Conservation (phyloP, 1,284 basidiomycete species). For the Kwoniella shivajii region DNA sequence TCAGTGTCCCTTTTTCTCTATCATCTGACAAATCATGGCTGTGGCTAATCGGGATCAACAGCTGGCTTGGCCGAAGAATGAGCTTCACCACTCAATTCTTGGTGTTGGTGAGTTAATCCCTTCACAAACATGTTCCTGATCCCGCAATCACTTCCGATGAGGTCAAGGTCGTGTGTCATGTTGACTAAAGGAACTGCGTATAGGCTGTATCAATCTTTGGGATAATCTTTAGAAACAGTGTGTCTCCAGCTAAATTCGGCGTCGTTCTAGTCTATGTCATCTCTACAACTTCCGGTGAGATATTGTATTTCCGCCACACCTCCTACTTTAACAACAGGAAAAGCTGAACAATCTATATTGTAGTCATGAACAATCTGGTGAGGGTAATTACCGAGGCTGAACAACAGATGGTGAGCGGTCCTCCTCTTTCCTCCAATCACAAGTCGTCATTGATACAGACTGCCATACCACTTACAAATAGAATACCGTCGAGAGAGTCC, state of each 20-base stretch:
- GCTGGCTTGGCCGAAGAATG: conserved; percentile 41
- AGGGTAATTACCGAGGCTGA: neutral
- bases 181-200: neutral
- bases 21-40: no score
- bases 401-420: conserved; percentile 1
- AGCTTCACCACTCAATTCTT: conserved; percentile 28
- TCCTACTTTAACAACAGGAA: no score
- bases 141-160: neutral
- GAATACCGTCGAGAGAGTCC: conserved; percentile 40
- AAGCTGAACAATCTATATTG: no score
- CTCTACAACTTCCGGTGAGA: conserved; percentile 3
- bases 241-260: conserved; percentile 41
- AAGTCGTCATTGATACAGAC: conserved; percentile 21
- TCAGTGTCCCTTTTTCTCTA: neutral
- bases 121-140: no score
- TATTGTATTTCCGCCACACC: no score
- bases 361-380: neutral
- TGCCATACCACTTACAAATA: no score
- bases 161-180: no score
- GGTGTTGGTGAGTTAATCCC: conserved; percentile 19
- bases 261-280: conserved; percentile 43
- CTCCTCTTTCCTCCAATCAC: neutral
- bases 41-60: neutral
- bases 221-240: conserved; percentile 33
- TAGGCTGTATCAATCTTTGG: conserved; percentile 42